Base-by-base conservation (phyloP, 1,284 basidiomycete genomes). In the Cutaneotrichosporon cavernicola region DNA sequence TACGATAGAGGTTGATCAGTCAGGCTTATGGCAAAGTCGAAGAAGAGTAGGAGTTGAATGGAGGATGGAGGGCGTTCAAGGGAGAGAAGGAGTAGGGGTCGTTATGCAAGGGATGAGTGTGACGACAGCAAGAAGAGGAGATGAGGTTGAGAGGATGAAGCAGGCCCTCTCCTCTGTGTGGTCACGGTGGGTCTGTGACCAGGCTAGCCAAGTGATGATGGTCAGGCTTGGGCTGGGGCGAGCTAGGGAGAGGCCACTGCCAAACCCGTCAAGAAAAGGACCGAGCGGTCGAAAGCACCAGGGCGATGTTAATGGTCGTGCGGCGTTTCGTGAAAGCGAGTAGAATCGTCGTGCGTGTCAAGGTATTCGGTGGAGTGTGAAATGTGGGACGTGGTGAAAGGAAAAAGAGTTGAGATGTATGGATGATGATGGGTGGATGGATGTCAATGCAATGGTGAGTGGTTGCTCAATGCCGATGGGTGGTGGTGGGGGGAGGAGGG, bases 181-280 rank as follows among this genome's bases (percentile, higher is more conserved):
- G 43, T 0, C 43, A n/a, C 43, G 31, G n/a, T 30, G 21, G 55
- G 55, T n/a, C 36, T 34, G 55, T 40, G 55, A 56, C 31, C 30
- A 50, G 49, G 26, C 26, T 26, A 26, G 26, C 26, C 26, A 26
- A 26, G 26, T 26, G 26, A 18, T 30, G 49, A 34, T 40, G 34
- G 36, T 40, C 40, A 26, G 55, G 18, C 21, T 32, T 46, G 43
- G 43, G 43, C 43, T n/a, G 43, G 43, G 43, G 7, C 6, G 43
- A 9, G 43, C 2, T 16, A 46, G 43, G 43, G 22, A 32, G 36
- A 22, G 26, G 36, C 55, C 53, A 38, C 53, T 34, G 55, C 55
- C 55, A 34, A 40, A 56, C 55, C 55, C 34, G 55, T 22, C 34
- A 30, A 56, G 55, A 40, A 56, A 56, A 38, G 55, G 38, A 36